These are phyloP conservation scores for Exobasidium rhododendri DNA, from an alignment of 1,284 basidiomycete genomes.

Conservation along the genomic window DNA sequence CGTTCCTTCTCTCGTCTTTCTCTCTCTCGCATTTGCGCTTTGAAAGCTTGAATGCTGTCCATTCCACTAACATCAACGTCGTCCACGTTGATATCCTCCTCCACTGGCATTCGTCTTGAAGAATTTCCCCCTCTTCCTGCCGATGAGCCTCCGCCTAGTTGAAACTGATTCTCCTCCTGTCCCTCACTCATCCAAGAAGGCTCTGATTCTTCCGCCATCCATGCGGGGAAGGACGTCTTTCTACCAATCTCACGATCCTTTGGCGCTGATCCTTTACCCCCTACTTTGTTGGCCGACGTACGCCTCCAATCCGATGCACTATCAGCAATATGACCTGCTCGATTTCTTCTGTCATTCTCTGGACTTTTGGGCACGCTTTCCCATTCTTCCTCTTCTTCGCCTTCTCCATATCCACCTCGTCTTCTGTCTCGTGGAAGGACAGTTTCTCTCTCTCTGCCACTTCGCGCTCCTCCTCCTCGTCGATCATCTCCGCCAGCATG, in stretches of 20 bases:
- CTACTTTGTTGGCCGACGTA: conserved; percentile 9
- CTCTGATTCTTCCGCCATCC: conserved; percentile 63
- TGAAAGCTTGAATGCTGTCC: conserved; percentile 84
- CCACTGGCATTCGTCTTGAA: conserved; percentile 7
- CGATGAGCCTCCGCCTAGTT: conserved; percentile 57
- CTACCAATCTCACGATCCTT: conserved; percentile 8
- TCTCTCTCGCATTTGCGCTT: conserved; percentile 78
- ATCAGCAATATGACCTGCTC: conserved; percentile 26
- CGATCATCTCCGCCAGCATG: conserved; percentile 4
- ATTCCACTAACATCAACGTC: conserved; percentile 56
- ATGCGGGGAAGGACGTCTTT: conserved; percentile 22
- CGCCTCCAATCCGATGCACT: conserved; percentile 15
- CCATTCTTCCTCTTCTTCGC: conserved; percentile 31
- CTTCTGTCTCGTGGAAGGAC: conserved; percentile 15
- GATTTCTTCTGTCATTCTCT: conserved; percentile 19
- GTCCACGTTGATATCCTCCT: conserved; percentile 14
- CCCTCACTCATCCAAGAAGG: conserved; percentile 87
- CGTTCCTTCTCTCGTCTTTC: conserved; percentile 61
- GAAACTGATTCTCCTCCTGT: not conserved
- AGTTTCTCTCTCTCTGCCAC: conserved; percentile 5
- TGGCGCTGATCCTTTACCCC: conserved; percentile 3
- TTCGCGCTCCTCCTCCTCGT: not conserved
- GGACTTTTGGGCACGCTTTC: conserved; percentile 30
- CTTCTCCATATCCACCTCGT: conserved; percentile 28
- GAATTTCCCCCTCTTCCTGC: conserved; percentile 63